These are phyloP conservation scores for Phytopythium kandeliae DNA, from an alignment of 352 stramenopile genomes.

Conservation along the genomic window DNA sequence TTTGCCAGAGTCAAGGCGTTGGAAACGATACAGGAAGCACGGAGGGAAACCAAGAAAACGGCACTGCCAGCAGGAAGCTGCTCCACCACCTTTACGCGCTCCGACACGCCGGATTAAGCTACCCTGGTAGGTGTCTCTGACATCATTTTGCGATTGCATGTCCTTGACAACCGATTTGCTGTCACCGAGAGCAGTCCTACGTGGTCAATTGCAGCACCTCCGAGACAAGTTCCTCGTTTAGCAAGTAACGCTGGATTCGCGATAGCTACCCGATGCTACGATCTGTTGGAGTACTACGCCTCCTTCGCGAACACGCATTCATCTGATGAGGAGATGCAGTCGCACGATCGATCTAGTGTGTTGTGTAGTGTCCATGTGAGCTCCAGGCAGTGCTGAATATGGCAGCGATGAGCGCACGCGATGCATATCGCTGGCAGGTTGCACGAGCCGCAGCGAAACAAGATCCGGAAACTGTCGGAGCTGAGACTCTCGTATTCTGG, in stretches of 20 bases:
- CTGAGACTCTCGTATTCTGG: slow-evolving; percentile 48
- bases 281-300: not conserved
- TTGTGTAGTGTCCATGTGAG: slow-evolving; percentile 51
- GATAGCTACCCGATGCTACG: not conserved
- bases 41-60: slow-evolving; percentile 8
- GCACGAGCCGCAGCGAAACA: slow-evolving; percentile 57
- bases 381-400: slow-evolving; percentile 56
- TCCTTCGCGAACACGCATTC: slow-evolving; percentile 19
- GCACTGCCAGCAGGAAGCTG: slow-evolving; percentile 38
- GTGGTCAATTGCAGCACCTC: slow-evolving; percentile 65
- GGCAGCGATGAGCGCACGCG: slow-evolving; percentile 60
- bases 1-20: slow-evolving; percentile 19
- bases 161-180: not conserved
- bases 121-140: slow-evolving; percentile 25
- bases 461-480: slow-evolving; percentile 70
- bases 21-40: slow-evolving; percentile 9
- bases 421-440: slow-evolving; percentile 50
- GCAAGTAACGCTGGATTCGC: not conserved
- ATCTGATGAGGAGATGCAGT: slow-evolving; percentile 33
- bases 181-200: slow-evolving; percentile 30
- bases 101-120: slow-evolving; percentile 48
- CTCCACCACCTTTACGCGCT: slow-evolving; percentile 76
- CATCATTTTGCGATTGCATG: not conserved
- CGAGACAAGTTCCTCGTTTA: slow-evolving; percentile 38
- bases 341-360: slow-evolving; percentile 43